Percentiles rank a stretch among this genome's conserved stretches.
phyloP scores from a whole-genome alignment of 768 basidiomycete genomes.

The Hypholoma fasciculare region DNA sequence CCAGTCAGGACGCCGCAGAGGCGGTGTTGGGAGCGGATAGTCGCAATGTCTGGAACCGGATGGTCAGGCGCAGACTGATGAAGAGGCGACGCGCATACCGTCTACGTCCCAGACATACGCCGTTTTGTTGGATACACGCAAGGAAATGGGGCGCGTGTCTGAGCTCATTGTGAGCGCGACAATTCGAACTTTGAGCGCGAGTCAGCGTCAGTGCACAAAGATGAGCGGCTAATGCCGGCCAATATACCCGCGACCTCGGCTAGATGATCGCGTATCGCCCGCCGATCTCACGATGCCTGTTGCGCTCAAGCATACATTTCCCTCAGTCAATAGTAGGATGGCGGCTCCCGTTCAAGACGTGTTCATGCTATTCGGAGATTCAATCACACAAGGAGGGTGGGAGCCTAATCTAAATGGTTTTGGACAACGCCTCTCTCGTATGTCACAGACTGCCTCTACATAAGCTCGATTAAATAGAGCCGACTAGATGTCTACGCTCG shows the following conservation, averaged over 20 bases:
- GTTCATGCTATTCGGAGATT: constrained; percentile 81
- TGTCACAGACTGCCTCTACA: constrained; percentile 24
- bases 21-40: constrained; percentile 74
- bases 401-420: constrained; percentile 53
- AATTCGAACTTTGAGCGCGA: not conserved
- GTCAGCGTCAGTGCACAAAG: not conserved
- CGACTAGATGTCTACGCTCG: constrained; percentile 70
- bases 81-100: constrained; percentile 40
- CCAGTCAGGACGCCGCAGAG: constrained; percentile 87
- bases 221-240: constrained; percentile 1
- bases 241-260: not conserved
- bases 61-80: not conserved
- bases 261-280: not conserved
- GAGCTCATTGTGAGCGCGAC: constrained; percentile 14
- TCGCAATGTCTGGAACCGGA: constrained; percentile 64
- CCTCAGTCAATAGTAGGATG: constrained; percentile 37
- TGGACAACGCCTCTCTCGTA: constrained; percentile 67
- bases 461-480: not conserved
- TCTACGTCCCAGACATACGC: constrained; percentile 91
- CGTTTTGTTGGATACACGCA: constrained; percentile 76
- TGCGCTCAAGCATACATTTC: not conserved
- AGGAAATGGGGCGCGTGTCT: constrained; percentile 42
- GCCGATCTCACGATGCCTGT: not conserved
- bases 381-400: constrained; percentile 74
- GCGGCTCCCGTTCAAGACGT: constrained; percentile 58